Base-by-base conservation (phyloP, 1,139 yeast genomes). In the Pichia sp. region DNA sequence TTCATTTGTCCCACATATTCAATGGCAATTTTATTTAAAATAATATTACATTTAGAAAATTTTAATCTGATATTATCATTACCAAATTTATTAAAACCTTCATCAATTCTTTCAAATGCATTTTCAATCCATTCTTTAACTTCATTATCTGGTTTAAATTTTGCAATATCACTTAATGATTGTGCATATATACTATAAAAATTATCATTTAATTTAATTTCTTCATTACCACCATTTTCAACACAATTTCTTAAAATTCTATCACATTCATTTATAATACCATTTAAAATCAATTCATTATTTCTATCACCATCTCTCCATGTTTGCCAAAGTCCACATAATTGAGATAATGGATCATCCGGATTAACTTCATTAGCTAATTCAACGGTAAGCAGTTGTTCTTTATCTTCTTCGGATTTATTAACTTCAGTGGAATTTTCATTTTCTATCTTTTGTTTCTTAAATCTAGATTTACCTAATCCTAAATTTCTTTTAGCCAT, bases 211-310 rank as follows among this genome's bases (percentile, higher is more conserved):
- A 85, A 61, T 40, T 56, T 50, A 23, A 52, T 52, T 30, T 54
- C 49, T 46, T 61, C 57, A 3, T 57, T 47, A 11, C 62, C 63
- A 4, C 66, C 66, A 23, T 61, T 60, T 26, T 63, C 64, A 36
- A 61, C 66, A 60, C 55, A 48, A 45, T 72, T 70, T 55, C 96
- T 72, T 54, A 87, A 69, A 35, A 87, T 62, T 39, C 95, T 68
- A 58, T 90, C 97, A 65, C 96, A 85, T 62, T 92, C 97, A 58
- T 92, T 96, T 23, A 92, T 77, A 5, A 92, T 74, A 28, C 97
- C 97, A 57, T 89, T 85, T 43, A 89, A 67, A 35, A 87, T 76
- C 51, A 74, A 67, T 60, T 75, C 87, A 52, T 74, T 76, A 42
- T 78, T 81, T 53, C 75, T 74, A 20, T 76, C 79, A 3, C 82